Evolutionary conservation across 148 eudicot genomes (phyloP).

Genomic region (Rhododendron henanense): DNA sequence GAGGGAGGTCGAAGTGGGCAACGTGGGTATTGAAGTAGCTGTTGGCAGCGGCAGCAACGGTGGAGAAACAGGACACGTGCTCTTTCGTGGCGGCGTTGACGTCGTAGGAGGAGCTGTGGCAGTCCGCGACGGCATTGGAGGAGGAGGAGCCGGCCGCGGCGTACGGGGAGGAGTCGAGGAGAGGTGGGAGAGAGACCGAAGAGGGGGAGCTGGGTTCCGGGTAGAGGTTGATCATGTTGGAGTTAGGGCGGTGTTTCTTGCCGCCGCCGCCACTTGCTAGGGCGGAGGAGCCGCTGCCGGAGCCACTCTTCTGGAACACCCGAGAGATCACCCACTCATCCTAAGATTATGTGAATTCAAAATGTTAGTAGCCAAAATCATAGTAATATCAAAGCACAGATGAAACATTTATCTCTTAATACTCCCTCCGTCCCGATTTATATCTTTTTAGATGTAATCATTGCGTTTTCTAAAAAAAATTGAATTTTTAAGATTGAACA

Average conservation of each 20-base stretch:
- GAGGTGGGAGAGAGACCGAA: slow-evolving; percentile 50
- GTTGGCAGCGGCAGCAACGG: slow-evolving; percentile 10
- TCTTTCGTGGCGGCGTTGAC: slow-evolving; percentile 20
- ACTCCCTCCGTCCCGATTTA: too few species aligned
- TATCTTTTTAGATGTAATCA: too few species aligned
- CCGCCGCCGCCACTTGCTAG: slow-evolving; percentile 6
- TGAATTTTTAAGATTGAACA: too few species aligned
- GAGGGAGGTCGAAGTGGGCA: slow-evolving; percentile 20
- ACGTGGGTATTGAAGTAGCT: slow-evolving; percentile 12
- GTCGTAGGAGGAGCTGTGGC: slow-evolving; percentile 44
- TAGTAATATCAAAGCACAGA: neutral
- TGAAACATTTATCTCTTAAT: too few species aligned
- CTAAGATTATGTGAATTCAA: slow-evolving; percentile 12
- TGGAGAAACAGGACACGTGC: slow-evolving; percentile 99
- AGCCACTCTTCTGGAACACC: slow-evolving; percentile 55
- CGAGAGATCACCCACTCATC: slow-evolving; percentile 82
- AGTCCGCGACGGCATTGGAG: slow-evolving; percentile 20
- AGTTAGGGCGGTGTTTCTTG: slow-evolving; percentile 19
- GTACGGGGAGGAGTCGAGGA: slow-evolving; percentile 49
- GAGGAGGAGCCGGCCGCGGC: slow-evolving; percentile 14
- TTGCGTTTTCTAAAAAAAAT: too few species aligned
- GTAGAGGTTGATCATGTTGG: slow-evolving; percentile 18
- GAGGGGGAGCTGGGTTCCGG: slow-evolving; percentile 51
- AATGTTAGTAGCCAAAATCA: neutral
- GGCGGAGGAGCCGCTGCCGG: slow-evolving; percentile 24